phyloP scores from a whole-genome alignment of 345 rosid genomes.

The Adansonia digitata region DNA sequence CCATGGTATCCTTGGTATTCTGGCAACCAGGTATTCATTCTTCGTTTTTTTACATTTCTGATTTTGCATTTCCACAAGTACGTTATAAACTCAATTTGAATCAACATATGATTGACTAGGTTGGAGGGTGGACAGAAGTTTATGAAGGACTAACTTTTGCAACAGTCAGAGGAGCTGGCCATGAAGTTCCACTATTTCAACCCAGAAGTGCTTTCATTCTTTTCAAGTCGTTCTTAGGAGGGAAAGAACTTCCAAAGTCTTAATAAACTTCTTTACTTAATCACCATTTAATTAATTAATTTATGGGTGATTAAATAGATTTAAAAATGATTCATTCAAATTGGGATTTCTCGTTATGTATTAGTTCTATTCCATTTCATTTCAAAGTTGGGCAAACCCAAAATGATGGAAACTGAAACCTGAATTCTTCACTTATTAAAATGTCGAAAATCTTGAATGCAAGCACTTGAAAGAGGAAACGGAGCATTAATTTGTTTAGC shows the following conservation, averaged over 20 bases:
- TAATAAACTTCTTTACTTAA: not conserved
- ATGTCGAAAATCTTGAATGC: not conserved
- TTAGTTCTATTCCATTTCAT: not conserved
- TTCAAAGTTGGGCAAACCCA: not conserved
- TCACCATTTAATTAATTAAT: too few species aligned
- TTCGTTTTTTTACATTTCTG: not conserved
- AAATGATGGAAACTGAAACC: not conserved
- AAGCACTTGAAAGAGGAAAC: not conserved
- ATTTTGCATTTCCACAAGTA: not conserved
- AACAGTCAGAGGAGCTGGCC: conserved; percentile 66
- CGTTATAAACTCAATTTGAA: too few species aligned
- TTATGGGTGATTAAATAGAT: not conserved
- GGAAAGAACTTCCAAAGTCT: conserved; percentile 45
- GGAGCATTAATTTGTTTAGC: not conserved
- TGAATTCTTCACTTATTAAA: not conserved
- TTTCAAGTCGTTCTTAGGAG: conserved; percentile 52
- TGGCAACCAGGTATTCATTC: conserved; percentile 61
- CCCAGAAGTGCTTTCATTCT: conserved; percentile 48
- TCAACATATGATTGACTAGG: conserved; percentile 43
- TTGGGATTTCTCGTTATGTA: not conserved
- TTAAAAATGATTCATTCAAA: conserved; percentile 1
- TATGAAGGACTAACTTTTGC: conserved; percentile 53
- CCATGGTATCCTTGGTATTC: conserved; percentile 94
- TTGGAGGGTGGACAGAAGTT: conserved; percentile 90
- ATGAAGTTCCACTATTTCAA: conserved; percentile 61